A percentile compares a stretch with the other conserved stretches of the same genome.
These are phyloP conservation scores for Pestalotiopsis sp. DNA, from an alignment of 2,329 filamentous ascomycete genomes.

Conservation along the genomic window DNA sequence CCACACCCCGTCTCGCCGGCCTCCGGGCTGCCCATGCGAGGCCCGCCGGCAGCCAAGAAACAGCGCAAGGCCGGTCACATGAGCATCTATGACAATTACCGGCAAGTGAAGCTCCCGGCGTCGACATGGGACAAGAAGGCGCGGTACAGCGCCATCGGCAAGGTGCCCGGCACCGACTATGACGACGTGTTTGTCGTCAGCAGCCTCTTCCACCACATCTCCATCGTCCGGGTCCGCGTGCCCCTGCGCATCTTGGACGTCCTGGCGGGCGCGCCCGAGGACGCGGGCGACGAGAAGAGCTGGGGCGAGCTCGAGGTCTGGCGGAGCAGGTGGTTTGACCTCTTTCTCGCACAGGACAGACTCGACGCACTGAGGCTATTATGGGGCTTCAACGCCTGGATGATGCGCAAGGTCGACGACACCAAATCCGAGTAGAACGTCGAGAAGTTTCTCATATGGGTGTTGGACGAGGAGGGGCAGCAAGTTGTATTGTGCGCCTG, in stretches of 20 bases:
- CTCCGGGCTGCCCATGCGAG: constrained; percentile 22
- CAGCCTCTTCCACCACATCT: constrained; percentile 64
- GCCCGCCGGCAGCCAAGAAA: constrained; percentile 45
- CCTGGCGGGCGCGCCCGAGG: constrained; percentile 47
- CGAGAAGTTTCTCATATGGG: not conserved
- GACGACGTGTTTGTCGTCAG: constrained; percentile 67
- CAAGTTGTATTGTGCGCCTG: not conserved
- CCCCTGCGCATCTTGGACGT: constrained; percentile 55
- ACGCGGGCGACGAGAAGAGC: constrained; percentile 31
- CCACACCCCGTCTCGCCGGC: constrained; percentile 14
- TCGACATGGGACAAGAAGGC: constrained; percentile 64
- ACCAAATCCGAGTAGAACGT: constrained; percentile 16
- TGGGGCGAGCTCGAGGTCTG: constrained; percentile 59
- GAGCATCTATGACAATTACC: constrained; percentile 65
- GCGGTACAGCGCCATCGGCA: constrained; percentile 60
- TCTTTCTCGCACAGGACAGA: constrained; percentile 58
- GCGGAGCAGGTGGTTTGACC: constrained; percentile 64
- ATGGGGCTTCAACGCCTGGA: constrained; percentile 63
- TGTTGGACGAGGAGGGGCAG: not conserved
- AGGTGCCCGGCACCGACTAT: constrained; percentile 45
- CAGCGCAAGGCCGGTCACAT: constrained; percentile 51
- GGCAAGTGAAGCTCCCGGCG: constrained; percentile 61
- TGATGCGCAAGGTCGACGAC: constrained; percentile 53
- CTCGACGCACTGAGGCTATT: constrained; percentile 59
- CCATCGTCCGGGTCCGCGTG: constrained; percentile 61